phyloP scores from a whole-genome alignment of 2,329 filamentous ascomycete genomes.

The Rhytidhysteron rufulum region DNA sequence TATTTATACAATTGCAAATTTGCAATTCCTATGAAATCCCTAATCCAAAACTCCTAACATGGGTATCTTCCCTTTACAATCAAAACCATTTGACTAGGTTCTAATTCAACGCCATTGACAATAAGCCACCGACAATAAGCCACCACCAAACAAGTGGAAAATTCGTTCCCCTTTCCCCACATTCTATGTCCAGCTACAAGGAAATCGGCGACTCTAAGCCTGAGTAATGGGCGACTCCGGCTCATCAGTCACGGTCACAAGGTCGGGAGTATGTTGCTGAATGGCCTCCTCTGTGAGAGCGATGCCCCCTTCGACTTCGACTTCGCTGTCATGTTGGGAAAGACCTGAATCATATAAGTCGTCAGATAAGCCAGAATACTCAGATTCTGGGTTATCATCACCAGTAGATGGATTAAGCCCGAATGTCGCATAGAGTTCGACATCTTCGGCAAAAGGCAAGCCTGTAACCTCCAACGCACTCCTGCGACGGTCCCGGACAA shows the following conservation, averaged over 20 bases:
- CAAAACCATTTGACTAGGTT: no score
- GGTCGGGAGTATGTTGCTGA: conserved; percentile 41
- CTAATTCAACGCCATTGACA: no score
- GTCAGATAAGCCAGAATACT: conserved; percentile 12
- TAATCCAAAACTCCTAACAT: no score
- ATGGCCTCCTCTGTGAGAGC: conserved; percentile 57
- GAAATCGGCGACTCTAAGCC: neutral
- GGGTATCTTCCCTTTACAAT: no score
- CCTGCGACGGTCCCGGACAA: conserved; percentile 24
- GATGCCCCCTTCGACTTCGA: conserved; percentile 51
- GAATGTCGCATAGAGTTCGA: no score
- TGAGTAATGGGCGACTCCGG: neutral
- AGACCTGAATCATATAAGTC: conserved; percentile 19
- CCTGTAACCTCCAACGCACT: conserved; percentile 14
- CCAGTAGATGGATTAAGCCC: no score
- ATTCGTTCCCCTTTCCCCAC: no score
- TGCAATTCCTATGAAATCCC: no score
- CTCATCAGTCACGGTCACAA: conserved; percentile 15
- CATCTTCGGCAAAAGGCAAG: no score
- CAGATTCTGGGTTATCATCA: conserved; percentile 2
- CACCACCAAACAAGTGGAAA: no score
- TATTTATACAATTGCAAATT: no score
- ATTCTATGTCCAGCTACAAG: neutral
- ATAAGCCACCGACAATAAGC: no score
- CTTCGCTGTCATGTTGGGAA: conserved; percentile 30